Percentiles rank a stretch among this genome's conserved stretches.
phyloP scores from a whole-genome alignment of 1,284 basidiomycete genomes.

The Hymenochaete sp. region DNA sequence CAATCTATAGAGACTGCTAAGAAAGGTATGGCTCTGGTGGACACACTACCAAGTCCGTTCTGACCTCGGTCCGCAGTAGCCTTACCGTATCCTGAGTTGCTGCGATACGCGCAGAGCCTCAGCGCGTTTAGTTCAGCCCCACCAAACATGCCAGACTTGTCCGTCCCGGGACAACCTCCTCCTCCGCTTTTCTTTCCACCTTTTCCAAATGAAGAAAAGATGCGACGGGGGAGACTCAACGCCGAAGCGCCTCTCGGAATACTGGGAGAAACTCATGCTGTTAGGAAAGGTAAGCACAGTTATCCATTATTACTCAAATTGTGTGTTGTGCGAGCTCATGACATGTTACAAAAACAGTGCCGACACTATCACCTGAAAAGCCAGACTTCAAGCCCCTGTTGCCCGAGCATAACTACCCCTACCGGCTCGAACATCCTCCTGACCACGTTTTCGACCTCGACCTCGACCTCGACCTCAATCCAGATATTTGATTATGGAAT shows the following conservation, averaged over 20 bases:
- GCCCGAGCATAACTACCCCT: conserved; percentile 50
- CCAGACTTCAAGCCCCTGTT: conserved; percentile 39
- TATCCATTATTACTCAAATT: conserved; percentile 12
- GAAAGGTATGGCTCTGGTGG: conserved; percentile 42
- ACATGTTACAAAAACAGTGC: conserved; percentile 30
- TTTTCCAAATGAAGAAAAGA: conserved; percentile 81
- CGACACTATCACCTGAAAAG: conserved; percentile 48
- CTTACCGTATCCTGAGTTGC: conserved; percentile 69
- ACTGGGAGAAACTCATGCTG: conserved; percentile 69
- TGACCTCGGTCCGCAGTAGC: conserved; percentile 38
- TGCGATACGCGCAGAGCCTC: conserved; percentile 72
- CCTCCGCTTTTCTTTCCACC: conserved; percentile 75
- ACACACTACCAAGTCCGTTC: no score
- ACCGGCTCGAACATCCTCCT: conserved; percentile 57
- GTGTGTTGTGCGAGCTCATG: not conserved
- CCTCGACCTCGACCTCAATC: conserved; percentile 70
- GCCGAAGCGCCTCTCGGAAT: conserved; percentile 66
- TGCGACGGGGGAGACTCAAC: conserved; percentile 70
- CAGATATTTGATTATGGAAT: conserved; percentile 50
- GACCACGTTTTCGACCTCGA: conserved; percentile 63
- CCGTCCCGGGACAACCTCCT: conserved; percentile 57
- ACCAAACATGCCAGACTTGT: conserved; percentile 69
- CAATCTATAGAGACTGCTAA: conserved; percentile 62
- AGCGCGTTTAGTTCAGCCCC: conserved; percentile 78
- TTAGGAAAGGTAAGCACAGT: conserved; percentile 54